Conservation (phyloP, 2,329 filamentous ascomycete species). For the Diplodia seriata region DNA sequence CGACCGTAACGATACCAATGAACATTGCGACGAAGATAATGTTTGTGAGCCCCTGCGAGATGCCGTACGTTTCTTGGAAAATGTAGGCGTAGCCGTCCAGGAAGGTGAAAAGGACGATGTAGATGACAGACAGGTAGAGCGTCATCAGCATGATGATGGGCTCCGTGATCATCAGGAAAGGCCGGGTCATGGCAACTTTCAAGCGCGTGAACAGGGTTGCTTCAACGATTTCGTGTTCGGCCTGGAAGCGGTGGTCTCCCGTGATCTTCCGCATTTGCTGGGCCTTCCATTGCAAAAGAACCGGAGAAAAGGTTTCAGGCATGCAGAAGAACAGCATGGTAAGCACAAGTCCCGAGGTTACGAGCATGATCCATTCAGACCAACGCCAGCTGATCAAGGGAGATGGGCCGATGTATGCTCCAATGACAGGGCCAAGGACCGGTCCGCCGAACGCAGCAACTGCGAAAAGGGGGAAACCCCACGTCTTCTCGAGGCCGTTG, state of each 20-base stretch:
- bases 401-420: constrained; percentile 46
- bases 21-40: constrained; percentile 58
- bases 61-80: constrained; percentile 58
- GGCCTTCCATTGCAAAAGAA: constrained; percentile 44
- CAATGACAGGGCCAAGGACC: constrained; percentile 45
- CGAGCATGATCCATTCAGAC: constrained; percentile 48
- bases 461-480: constrained; percentile 59
- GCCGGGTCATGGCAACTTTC: constrained; percentile 33
- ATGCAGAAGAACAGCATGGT: constrained; percentile 48
- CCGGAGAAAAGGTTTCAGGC: constrained; percentile 58
- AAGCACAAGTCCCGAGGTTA: constrained; percentile 43
- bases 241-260: constrained; percentile 49
- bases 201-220: constrained; percentile 34
- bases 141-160: constrained; percentile 59
- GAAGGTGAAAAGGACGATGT: constrained; percentile 63
- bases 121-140: constrained; percentile 60
- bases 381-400: constrained; percentile 47
- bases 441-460: constrained; percentile 53
- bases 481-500: constrained; percentile 56
- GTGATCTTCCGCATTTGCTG: constrained; percentile 40
- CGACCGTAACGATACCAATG: constrained; percentile 50
- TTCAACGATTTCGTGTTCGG: constrained; percentile 38
- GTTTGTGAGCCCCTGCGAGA: constrained; percentile 54
- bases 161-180: constrained; percentile 49
- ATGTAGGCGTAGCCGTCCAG: constrained; percentile 60